Evolutionary conservation across 352 stramenopile genomes (phyloP).

Genomic region (Pythium rhizo-oryzae): DNA sequence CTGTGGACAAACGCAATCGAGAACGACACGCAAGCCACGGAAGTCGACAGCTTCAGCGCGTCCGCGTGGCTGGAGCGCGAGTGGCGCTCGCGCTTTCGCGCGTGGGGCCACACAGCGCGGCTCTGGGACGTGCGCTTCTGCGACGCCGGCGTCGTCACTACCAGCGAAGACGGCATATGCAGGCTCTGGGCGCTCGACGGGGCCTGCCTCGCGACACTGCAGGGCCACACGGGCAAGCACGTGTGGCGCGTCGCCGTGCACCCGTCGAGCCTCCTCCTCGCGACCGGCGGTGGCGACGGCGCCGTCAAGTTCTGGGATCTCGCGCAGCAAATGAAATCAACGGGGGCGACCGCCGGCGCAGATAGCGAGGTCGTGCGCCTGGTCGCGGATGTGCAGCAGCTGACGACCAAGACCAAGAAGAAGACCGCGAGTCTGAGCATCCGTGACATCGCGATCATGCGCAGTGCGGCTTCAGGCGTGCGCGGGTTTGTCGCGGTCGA

Average conservation of each 20-base stretch:
- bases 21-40: slow-evolving; percentile 9
- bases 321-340: slow-evolving; percentile 55
- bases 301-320: slow-evolving; percentile 84
- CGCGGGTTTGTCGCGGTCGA: slow-evolving; percentile 66
- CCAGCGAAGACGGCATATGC: slow-evolving; percentile 79
- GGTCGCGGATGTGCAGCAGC: not conserved
- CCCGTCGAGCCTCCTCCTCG: slow-evolving; percentile 44
- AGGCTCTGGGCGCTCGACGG: slow-evolving; percentile 72
- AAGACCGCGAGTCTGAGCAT: slow-evolving; percentile 27
- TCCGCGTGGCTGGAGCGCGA: slow-evolving; percentile 10
- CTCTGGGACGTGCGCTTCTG: slow-evolving; percentile 88
- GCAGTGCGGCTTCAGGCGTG: not conserved
- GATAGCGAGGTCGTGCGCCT: slow-evolving; percentile 17
- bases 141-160: slow-evolving; percentile 45
- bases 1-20: slow-evolving; percentile 62
- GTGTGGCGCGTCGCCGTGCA: slow-evolving; percentile 80
- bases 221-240: slow-evolving; percentile 75
- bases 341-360: slow-evolving; percentile 20
- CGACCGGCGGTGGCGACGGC: slow-evolving; percentile 77
- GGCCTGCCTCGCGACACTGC: slow-evolving; percentile 69
- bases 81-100: slow-evolving; percentile 64
- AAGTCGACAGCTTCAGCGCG: not conserved
- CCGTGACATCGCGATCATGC: slow-evolving; percentile 28
- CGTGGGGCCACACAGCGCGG: slow-evolving; percentile 82
- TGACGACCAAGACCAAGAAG: slow-evolving; percentile 23